Evolutionary conservation across 345 rosid species (phyloP).

Genomic region (Lepidium africanum): DNA sequence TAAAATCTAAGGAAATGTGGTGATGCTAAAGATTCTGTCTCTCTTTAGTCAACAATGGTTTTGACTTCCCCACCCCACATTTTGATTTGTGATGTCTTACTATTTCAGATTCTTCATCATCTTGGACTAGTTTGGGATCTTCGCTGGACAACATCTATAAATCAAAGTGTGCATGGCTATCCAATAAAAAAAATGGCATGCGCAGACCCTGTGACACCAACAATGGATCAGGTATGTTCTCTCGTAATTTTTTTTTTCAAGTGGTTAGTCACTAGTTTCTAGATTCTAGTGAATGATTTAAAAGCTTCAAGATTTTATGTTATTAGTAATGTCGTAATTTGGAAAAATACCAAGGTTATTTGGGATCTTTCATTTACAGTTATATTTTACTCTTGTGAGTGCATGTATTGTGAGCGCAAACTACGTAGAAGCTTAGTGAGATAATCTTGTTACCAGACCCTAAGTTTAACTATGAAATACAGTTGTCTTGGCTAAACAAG

Average conservation of each 20-base stretch:
- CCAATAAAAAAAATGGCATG: constrained; percentile 35
- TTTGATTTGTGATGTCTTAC: constrained; percentile 6
- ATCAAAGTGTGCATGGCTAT: constrained; percentile 30
- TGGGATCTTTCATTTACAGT: neutral
- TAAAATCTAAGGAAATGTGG: neutral
- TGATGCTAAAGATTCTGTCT: neutral
- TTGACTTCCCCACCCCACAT: neutral
- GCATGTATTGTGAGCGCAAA: neutral
- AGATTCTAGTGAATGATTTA: constrained; percentile 4
- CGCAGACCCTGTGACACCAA: constrained; percentile 55
- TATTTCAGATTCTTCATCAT: constrained; percentile 75
- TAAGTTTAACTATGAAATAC: constrained; percentile 26
- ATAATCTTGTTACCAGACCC: constrained; percentile 12
- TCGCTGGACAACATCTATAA: constrained; percentile 56
- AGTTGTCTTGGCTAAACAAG: constrained; percentile 68
- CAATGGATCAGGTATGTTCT: constrained; percentile 52
- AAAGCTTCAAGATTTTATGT: constrained; percentile 4
- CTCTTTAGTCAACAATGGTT: neutral
- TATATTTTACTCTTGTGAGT: neutral
- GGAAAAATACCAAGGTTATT: neutral
- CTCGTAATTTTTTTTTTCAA: neutral
- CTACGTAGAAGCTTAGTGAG: neutral
- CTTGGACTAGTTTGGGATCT: constrained; percentile 80
- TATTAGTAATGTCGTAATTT: neutral
- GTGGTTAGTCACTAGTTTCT: constrained; percentile 3